A percentile compares a stretch with the other conserved stretches of the same genome.
Conservation (phyloP, 257 asterid genomes). For the Solanum medicagineum region DNA sequence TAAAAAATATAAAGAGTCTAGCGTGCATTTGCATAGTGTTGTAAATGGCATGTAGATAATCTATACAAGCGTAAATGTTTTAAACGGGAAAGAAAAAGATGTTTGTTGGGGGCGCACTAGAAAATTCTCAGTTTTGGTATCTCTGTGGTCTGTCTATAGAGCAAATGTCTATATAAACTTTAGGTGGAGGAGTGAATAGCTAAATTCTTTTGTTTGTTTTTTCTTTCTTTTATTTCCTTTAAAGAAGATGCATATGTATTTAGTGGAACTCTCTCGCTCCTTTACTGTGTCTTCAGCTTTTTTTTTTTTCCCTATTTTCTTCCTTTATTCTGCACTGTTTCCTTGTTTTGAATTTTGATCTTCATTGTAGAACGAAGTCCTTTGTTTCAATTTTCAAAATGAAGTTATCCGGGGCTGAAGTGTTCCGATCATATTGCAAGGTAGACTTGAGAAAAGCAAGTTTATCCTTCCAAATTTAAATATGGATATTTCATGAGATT, state of each 20-base stretch:
- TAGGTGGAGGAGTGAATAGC: not conserved
- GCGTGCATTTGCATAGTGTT: not conserved
- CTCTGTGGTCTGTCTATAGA: not conserved
- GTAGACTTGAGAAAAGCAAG: not conserved
- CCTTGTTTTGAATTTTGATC: not conserved
- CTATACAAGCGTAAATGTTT: not conserved
- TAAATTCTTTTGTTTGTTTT: not conserved
- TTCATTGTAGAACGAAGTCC: not conserved
- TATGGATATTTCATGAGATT: no score
- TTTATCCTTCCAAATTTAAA: no score
- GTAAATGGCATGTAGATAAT: not conserved
- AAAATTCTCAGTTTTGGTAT: not conserved
- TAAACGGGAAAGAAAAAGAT: not conserved
- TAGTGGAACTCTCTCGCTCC: not conserved
- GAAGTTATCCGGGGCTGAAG: not conserved
- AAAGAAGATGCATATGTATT: not conserved
- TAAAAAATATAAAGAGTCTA: not conserved
- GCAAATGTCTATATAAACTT: not conserved
- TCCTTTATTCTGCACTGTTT: not conserved
- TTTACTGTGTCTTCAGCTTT: not conserved
- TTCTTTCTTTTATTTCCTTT: not conserved
- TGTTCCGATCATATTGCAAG: not conserved
- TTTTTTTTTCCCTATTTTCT: not conserved
- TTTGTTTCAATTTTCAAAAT: not conserved
- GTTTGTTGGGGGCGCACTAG: not conserved